Conservation (phyloP, 1,284 basidiomycete genomes). For the Termitomyces sp. region DNA sequence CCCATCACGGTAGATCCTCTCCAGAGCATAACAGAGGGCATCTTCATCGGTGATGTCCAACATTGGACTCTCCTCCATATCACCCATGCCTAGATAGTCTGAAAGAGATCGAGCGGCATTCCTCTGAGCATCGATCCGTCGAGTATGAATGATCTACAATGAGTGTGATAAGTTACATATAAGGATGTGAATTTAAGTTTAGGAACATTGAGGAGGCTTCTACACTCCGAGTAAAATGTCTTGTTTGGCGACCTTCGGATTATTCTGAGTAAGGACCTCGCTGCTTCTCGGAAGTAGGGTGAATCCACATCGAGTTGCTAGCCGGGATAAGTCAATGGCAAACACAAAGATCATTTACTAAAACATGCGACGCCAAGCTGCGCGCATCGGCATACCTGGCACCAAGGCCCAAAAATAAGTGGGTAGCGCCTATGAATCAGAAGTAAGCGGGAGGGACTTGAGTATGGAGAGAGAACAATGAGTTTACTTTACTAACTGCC, state of each 20-base stretch:
- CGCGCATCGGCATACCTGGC: slow-evolving; percentile 37
- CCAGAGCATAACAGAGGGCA: slow-evolving; percentile 41
- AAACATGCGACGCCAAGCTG: neutral
- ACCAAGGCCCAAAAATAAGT: slow-evolving; percentile 65
- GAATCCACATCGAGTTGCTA: slow-evolving; percentile 58
- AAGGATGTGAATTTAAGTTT: neutral
- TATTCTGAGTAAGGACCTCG: slow-evolving; percentile 46
- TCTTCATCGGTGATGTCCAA: slow-evolving; percentile 27
- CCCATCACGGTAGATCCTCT: slow-evolving; percentile 39
- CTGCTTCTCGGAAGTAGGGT: slow-evolving; percentile 43
- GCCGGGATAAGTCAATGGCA: slow-evolving; percentile 1
- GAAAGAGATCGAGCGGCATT: slow-evolving; percentile 20
- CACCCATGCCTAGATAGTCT: slow-evolving; percentile 15
- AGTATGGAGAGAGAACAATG: neutral
- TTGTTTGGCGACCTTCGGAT: slow-evolving; percentile 45
- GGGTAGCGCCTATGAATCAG: slow-evolving; percentile 55
- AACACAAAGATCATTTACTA: neutral
- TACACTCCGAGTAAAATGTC: slow-evolving; percentile 39
- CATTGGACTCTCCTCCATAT: slow-evolving; percentile 2
- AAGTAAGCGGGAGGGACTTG: neutral
- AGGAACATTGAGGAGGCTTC: slow-evolving; percentile 45
- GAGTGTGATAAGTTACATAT: neutral
- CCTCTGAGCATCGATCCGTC: slow-evolving; percentile 10
- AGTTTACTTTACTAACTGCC: slow-evolving; percentile 55
- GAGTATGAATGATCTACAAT: slow-evolving; percentile 13